Evolutionary conservation across 441 rosid genomes (phyloP).

Genomic region (Populus hybrid): DNA sequence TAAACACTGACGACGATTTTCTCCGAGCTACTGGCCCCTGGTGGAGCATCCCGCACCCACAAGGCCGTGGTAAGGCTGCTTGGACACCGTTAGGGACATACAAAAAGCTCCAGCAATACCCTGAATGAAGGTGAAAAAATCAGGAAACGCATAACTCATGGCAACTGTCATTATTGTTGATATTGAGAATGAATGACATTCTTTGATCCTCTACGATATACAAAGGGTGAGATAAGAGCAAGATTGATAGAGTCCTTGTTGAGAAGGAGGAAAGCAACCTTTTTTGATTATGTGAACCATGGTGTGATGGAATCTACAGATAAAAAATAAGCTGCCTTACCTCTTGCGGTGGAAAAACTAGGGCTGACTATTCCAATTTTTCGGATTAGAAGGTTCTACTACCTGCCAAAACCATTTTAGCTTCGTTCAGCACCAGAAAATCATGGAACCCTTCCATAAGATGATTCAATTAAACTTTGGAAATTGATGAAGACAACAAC

Average conservation of each 20-base stretch:
- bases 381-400: conserved; percentile 84
- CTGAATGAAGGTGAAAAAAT: conserved; percentile 15
- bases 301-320: conserved; percentile 97
- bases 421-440: neutral
- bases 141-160: neutral
- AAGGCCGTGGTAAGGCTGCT: conserved; percentile 91
- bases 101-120: conserved; percentile 95
- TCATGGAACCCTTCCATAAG: neutral
- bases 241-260: neutral
- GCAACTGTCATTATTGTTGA: neutral
- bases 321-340: conserved; percentile 87
- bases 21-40: conserved; percentile 80
- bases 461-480: neutral
- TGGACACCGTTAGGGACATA: conserved; percentile 79
- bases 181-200: neutral
- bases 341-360: conserved; percentile 81
- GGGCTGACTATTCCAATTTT: conserved; percentile 89
- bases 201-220: neutral
- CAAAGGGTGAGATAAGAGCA: neutral
- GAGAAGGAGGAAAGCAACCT: conserved; percentile 38
- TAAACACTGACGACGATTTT: conserved; percentile 94
- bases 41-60: conserved; percentile 93
- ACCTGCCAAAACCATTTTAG: conserved; percentile 59
- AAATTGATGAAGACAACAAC: neutral
- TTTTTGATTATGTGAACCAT: conserved; percentile 91